Percentiles rank a stretch among this genome's conserved stretches.
Evolutionary conservation across 352 stramenopile species (phyloP).

Genomic region (Pythium rishiriense): DNA sequence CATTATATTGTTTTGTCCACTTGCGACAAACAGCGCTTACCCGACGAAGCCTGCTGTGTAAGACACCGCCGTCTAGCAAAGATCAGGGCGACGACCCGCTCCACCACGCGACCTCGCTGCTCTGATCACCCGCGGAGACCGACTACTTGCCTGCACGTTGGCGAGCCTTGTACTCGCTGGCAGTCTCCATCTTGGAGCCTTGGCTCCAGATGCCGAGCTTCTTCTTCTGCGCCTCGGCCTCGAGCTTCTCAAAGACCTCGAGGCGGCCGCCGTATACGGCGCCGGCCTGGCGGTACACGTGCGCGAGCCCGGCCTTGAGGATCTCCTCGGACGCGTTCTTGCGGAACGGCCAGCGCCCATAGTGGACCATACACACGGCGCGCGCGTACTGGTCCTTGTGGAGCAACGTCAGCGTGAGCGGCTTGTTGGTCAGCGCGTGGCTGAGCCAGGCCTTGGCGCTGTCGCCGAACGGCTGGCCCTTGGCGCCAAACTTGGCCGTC

Average conservation of each 20-base stretch:
- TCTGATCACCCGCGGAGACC: slow-evolving; percentile 6
- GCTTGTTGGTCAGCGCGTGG: slow-evolving; percentile 42
- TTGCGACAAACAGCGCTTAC: slow-evolving; percentile 13
- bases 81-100: neutral
- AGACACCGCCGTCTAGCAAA: slow-evolving; percentile 8
- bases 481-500: slow-evolving; percentile 83
- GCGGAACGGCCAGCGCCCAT: slow-evolving; percentile 75
- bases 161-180: slow-evolving; percentile 76
- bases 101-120: slow-evolving; percentile 9
- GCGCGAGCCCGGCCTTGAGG: slow-evolving; percentile 65
- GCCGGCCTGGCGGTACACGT: slow-evolving; percentile 75
- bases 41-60: slow-evolving; percentile 25
- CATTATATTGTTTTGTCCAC: neutral
- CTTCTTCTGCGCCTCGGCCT: slow-evolving; percentile 58
- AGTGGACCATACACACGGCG: slow-evolving; percentile 82
- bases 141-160: slow-evolving; percentile 43
- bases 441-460: slow-evolving; percentile 77
- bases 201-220: slow-evolving; percentile 81
- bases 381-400: slow-evolving; percentile 86
- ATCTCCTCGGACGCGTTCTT: slow-evolving; percentile 82
- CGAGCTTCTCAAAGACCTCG: slow-evolving; percentile 65
- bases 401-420: slow-evolving; percentile 75
- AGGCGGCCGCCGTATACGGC: slow-evolving; percentile 81
- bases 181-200: slow-evolving; percentile 67
- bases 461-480: slow-evolving; percentile 73